A percentile compares a stretch with the other conserved stretches of the same genome.
Conservation (phyloP, 345 rosid genomes). For the Erucastrum elatum region DNA sequence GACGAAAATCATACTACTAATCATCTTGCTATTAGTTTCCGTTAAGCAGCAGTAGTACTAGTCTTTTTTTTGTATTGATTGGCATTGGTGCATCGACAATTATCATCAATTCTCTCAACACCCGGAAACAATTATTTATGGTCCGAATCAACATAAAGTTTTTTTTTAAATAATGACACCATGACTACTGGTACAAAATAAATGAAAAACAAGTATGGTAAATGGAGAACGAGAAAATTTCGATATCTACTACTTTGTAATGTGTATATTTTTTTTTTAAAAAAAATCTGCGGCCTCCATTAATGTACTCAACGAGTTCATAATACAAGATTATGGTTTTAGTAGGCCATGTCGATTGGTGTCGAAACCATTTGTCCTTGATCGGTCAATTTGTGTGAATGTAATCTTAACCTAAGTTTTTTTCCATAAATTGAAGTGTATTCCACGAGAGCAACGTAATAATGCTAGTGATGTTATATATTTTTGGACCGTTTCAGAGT, state of each 20-base stretch:
- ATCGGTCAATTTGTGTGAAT: slow-evolving; percentile 30
- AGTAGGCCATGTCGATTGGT: slow-evolving; percentile 15
- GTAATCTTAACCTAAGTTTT: slow-evolving; percentile 31
- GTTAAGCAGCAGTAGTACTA: not conserved
- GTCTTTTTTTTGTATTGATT: not conserved
- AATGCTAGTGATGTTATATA: slow-evolving; percentile 23
- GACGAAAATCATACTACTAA: not conserved
- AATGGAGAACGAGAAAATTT: not conserved
- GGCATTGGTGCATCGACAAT: not conserved
- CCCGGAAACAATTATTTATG: not conserved
- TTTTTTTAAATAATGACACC: not conserved
- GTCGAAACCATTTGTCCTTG: slow-evolving; percentile 17
- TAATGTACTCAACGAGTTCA: not conserved
- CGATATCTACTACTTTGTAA: not conserved
- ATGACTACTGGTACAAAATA: not conserved
- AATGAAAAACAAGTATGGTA: not conserved
- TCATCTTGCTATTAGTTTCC: not conserved
- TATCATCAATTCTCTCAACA: not conserved
- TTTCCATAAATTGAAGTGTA: slow-evolving; percentile 17
- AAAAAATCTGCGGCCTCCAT: not conserved
- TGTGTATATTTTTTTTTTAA: not conserved
- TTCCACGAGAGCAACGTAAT: slow-evolving; percentile 24
- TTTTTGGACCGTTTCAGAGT: slow-evolving; percentile 39
- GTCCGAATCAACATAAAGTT: not conserved
- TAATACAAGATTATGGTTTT: not conserved